Evolutionary conservation across 352 stramenopile genomes (phyloP), one percentile per base, ranked within the genome.

Genomic region (Phytophthora pini): DNA sequence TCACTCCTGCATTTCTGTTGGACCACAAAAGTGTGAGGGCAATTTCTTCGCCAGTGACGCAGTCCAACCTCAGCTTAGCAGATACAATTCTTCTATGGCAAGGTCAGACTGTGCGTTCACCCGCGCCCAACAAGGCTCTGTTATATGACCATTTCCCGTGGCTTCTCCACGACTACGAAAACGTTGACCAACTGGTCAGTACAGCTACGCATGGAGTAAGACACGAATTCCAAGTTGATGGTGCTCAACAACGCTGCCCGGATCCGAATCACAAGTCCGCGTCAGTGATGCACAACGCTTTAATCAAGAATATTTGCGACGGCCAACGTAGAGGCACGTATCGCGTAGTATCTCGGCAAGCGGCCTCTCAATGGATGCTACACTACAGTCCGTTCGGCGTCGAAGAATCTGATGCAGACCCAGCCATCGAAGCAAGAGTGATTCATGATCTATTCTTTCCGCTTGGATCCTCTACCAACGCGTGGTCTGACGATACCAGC

Each of bases 351-450:
- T 27, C 2, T 5, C 2, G 5, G 3, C 3, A 0, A 7, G 17
- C 17, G 9, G 41, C 53, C 2, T 12, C 2, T 3, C 0, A 1
- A 12, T 53, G 31, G 53, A 38, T 15, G 3, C 9, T 61, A 2
- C 53, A 61, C 10, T 46, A 46, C 12, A 61, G 53, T 26, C 53
- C 53, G 1, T 61, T 61, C 24, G 43, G 41, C 11, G 43, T 53
- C 1, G 29, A 52, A 46, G 52, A 47, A 20, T 3, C n/a, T 6
- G 53, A 26, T 17, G 26, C 2, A 5, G 41, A 47, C 20, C 53
- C 53, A 1, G 1, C 31, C 1, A 43, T 61, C 2, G 53, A 61
- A 46, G 53, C 53, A 4, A 29, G 43, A 27, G 41, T 53, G 2
- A 53, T 53, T 20, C 41, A 53, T 17, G 43, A 61, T 27, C 7